Evolutionary conservation across 163 green algal genomes (phyloP).

Genomic region (Scenedesmus sp.): DNA sequence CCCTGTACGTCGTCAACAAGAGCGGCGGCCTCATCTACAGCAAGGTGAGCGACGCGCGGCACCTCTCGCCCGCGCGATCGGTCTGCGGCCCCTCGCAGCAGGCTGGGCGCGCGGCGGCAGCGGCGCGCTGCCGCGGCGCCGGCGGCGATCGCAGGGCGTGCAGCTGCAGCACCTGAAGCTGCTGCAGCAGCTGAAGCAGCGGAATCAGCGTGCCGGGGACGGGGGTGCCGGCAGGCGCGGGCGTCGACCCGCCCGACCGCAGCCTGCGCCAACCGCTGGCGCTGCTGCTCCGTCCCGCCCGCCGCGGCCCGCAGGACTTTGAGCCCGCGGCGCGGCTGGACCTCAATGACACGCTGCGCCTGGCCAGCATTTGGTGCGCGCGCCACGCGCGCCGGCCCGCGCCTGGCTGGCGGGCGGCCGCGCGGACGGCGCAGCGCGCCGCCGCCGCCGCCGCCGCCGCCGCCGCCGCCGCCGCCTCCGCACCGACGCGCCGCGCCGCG

Average conservation of each 20-base stretch:
- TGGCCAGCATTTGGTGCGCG: slow-evolving; percentile 91
- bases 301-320: slow-evolving; percentile 82
- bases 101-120: background rate
- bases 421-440: background rate
- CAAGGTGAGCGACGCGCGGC: slow-evolving; percentile 55
- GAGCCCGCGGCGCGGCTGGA: slow-evolving; percentile 71
- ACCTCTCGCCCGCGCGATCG: too few species aligned
- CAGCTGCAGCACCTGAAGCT: background rate
- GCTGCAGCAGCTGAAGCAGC: background rate
- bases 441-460: background rate
- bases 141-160: too few species aligned
- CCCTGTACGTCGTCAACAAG: slow-evolving; percentile 92
- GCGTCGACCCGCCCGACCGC: too few species aligned
- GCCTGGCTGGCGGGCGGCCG: too few species aligned
- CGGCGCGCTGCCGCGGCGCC: too few species aligned
- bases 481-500: background rate
- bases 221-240: too few species aligned
- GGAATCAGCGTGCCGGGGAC: too few species aligned
- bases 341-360: slow-evolving; percentile 91
- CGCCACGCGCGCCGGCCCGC: too few species aligned
- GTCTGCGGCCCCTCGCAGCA: too few species aligned
- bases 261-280: too few species aligned
- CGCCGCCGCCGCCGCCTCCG: background rate
- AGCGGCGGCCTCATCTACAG: slow-evolving; percentile 91
- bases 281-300: too few species aligned